Evolutionary conservation across 768 basidiomycete species (phyloP), one percentile per base, ranked within the genome.

Genomic region (Lyophyllum atratum): DNA sequence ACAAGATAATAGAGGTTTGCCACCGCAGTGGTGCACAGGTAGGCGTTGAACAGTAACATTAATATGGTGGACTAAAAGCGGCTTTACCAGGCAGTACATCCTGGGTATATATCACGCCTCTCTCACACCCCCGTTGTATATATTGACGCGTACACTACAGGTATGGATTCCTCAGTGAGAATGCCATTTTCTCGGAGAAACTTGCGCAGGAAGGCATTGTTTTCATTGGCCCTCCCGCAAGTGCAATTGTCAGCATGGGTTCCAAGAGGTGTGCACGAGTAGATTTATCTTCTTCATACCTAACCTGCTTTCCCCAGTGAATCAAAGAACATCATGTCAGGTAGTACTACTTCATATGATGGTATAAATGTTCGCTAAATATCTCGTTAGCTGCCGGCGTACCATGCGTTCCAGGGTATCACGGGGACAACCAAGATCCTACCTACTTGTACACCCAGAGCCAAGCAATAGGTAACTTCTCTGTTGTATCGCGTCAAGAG

Each of bases 361-460:
- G 33, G 24, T 45, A 42, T 21, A 25, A 14, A 10, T 24, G 15
- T 48, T 34, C 33, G 3, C 44, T 53, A 44, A 47, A 1, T 26
- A 47, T 10, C 21, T 17, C 48, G 50, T 31, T 22, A 91, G 92
- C 83, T 62, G 95, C 95, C 55, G 87, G 87, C 0, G 95, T 98
- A 1, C 93, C 94, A 1, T 95, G 93, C 68, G 90, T 98, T 5
- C 95, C 95, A 43, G 95, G 95, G 0, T 98, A 96, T 74, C 95
- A 98, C 61, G 93, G 92, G 24, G 71, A 80, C 3, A 84, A 92
- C 42, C 95, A 97, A 75, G 84, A 90, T 59, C 84, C 86, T 1
- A 68, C 79, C n/a, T 81, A 85, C 59, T 81, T 97, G 22, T 84
- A 81, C 47, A 62, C 73, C n/a, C 80, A 90, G 66, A 88, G 94